Base-by-base conservation (phyloP, 129 eudicot species). In the Erigeron canadensis region DNA sequence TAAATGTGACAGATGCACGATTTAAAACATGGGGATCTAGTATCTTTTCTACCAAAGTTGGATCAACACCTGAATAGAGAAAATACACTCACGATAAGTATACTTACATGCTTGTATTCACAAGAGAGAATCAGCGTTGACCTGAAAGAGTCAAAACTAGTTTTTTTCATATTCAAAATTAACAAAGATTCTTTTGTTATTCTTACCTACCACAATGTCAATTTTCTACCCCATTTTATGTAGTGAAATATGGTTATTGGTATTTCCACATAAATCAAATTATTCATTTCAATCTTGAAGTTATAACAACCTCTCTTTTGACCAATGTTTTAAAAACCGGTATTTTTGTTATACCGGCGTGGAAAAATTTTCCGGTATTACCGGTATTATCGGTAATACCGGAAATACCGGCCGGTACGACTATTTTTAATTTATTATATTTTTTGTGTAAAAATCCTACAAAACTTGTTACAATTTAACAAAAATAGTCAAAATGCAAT, bases 31-130 rank as follows among this genome's bases (percentile, higher is more conserved):
- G 51, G 19, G 99, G 99, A 74, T 95, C 78, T 81, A 87, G 73
- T 76, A 94, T 94, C 85, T 90, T 94, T 7, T 61, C 84, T 15
- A 81, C 81, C 53, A 90, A 85, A 81, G 82, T 72, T 17, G 81
- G 87, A 73, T 89, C 98, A 77, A 81, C 82, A 38, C 98, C 98
- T 93, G 85, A 42, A 81, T 47, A 39, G 64, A 57, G 63, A 16
- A 50, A 75, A 71, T 18, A 8, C 48, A 8, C 50, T 61, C 21
- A 61, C 6, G 66, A 34, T n/a, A 11, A 4, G 16, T 4, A 8
- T 17, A 60, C 40, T 60, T 60, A 42, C 1, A 60, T n/a, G n/a
- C 44, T 34, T n/a, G 42, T 60, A 72, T 22, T 39, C 38, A 61
- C 6, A 54, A 41, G 57, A 63, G 63, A 60, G 39, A 60, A 61